phyloP scores from a whole-genome alignment of 2,329 filamentous ascomycete genomes.

The Sporothrix protearum region DNA sequence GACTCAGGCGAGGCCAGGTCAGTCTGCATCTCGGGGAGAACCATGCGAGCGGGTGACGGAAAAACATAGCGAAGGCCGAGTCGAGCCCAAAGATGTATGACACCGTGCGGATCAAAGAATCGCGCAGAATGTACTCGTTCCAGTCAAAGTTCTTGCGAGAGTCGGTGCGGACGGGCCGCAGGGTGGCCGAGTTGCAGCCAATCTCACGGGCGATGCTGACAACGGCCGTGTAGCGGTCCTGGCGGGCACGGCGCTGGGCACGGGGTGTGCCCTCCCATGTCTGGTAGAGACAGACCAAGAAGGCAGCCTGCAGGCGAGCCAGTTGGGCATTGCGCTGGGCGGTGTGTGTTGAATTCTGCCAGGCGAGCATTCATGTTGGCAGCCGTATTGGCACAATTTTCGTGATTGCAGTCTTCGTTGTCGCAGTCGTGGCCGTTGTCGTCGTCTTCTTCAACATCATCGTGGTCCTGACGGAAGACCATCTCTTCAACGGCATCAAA shows the following conservation, averaged over 20 bases:
- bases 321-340: not conserved
- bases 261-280: not conserved
- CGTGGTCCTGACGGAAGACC: constrained; percentile 1
- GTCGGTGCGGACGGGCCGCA: not conserved
- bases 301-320: not conserved
- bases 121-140: constrained; percentile 14
- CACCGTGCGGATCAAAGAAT: constrained; percentile 5
- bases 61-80: constrained; percentile 12
- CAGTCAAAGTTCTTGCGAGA: not conserved
- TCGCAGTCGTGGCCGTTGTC: not conserved
- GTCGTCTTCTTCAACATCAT: not conserved
- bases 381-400: not conserved
- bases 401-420: constrained; percentile 4
- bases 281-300: constrained; percentile 13
- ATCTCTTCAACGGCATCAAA: constrained; percentile 13
- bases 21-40: constrained; percentile 3
- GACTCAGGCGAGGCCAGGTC: constrained; percentile 12
- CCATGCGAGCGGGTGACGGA: constrained; percentile 12
- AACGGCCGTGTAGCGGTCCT: constrained; percentile 2
- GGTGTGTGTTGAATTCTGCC: constrained; percentile 7
- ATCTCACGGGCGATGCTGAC: constrained; percentile 9
- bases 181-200: not conserved
- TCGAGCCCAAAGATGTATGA: constrained; percentile 12
- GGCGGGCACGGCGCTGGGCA: not conserved
- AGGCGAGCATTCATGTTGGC: constrained; percentile 4